A percentile compares a stretch with the other conserved stretches of the same genome.
Conservation (phyloP, 2,329 filamentous ascomycete genomes). For the Zymoseptoria tritici region DNA sequence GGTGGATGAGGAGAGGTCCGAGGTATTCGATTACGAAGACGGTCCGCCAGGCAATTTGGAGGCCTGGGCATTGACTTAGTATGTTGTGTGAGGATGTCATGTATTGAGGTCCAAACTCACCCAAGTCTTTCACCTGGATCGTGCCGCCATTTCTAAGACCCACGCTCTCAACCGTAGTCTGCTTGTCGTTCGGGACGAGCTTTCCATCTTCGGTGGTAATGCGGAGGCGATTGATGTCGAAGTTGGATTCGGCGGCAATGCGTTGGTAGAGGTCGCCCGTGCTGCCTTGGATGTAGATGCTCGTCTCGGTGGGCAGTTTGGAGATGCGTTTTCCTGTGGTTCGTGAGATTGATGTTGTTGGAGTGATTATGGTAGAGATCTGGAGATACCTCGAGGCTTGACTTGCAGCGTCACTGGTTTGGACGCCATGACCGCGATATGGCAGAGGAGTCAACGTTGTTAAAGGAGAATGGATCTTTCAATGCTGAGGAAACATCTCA, state of each 20-base stretch:
- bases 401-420: conserved; percentile 38
- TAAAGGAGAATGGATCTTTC: background rate
- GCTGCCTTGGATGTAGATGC: conserved; percentile 44
- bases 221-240: conserved; percentile 53
- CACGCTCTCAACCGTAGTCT: conserved; percentile 46
- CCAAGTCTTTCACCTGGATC: conserved; percentile 87
- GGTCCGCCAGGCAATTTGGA: conserved; percentile 84
- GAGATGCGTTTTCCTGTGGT: conserved; percentile 53
- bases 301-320: conserved; percentile 51
- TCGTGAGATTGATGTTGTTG: conserved; percentile 4
- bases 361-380: background rate
- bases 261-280: conserved; percentile 50
- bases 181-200: conserved; percentile 48
- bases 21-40: conserved; percentile 95
- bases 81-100: background rate
- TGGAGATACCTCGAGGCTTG: conserved; percentile 37
- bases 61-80: conserved; percentile 40
- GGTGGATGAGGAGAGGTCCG: conserved; percentile 83
- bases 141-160: conserved; percentile 53
- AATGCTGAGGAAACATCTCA: background rate
- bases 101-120: conserved; percentile 42
- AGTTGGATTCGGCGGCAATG: conserved; percentile 48
- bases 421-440: conserved; percentile 32
- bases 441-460: background rate
- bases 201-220: conserved; percentile 59